Conservation (phyloP, 345 rosid species). For the Gossypium stocksii region DNA sequence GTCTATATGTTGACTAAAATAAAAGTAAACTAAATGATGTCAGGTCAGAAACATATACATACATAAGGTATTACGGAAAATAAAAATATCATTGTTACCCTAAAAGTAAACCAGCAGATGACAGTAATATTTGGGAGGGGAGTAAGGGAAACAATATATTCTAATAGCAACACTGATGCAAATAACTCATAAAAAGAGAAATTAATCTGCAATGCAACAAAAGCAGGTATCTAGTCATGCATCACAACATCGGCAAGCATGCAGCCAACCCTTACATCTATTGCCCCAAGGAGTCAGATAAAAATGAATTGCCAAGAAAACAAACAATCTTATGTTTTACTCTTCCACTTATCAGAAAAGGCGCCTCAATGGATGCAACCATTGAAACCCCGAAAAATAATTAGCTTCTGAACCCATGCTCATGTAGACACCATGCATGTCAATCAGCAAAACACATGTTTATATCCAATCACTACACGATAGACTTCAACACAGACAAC, state of each 20-base stretch:
- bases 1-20: neutral
- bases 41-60: neutral
- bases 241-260: neutral
- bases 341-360: neutral
- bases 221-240: neutral
- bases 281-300: neutral
- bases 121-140: neutral
- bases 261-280: neutral
- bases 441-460: neutral
- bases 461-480: neutral
- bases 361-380: neutral
- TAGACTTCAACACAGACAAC: neutral
- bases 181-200: neutral
- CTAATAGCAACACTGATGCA: slow-evolving; percentile 5
- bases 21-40: neutral
- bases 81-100: neutral
- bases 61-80: neutral
- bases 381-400: neutral
- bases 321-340: neutral
- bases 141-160: neutral
- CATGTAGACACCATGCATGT: neutral
- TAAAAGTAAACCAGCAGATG: neutral
- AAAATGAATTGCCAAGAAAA: neutral
- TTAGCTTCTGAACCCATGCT: neutral
- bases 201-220: neutral